phyloP scores from a whole-genome alignment of 371 early-diverging fungal species.

The Lichtheimia ramosa region DNA sequence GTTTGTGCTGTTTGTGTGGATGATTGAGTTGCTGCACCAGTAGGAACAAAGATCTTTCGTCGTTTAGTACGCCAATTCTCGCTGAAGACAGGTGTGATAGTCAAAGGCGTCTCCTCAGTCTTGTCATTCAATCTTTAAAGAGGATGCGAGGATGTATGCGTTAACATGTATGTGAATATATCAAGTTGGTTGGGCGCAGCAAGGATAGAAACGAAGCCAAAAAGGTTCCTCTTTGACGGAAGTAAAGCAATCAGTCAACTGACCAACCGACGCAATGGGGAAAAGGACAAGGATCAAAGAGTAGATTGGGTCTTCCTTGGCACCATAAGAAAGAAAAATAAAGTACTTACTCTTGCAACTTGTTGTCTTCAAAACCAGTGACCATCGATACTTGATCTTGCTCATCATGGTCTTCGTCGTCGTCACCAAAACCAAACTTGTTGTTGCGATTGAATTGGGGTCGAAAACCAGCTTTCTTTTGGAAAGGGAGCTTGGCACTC shows the following conservation, averaged over 20 bases:
- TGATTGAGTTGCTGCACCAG: conserved; percentile 16
- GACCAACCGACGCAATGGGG: background rate
- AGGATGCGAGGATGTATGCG: too few relatives aligned
- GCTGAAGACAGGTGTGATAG: conserved; percentile 51
- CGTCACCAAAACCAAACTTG: conserved; percentile 21
- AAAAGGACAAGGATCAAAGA: background rate
- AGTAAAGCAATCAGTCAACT: background rate
- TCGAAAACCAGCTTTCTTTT: conserved; percentile 12
- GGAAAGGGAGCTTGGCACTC: conserved; percentile 8
- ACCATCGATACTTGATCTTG: conserved; percentile 43
- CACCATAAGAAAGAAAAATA: background rate
- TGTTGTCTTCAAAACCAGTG: conserved; percentile 55
- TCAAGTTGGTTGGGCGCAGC: too few relatives aligned
- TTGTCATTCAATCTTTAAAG: conserved; percentile 39
- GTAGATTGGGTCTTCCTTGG: background rate
- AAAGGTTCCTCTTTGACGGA: background rate
- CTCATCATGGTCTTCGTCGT: conserved; percentile 46
- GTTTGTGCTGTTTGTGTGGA: conserved; percentile 13
- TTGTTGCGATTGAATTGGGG: conserved; percentile 2
- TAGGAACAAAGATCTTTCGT: conserved; percentile 47
- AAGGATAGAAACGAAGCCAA: background rate
- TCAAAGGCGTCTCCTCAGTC: conserved; percentile 35
- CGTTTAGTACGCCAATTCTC: conserved; percentile 50
- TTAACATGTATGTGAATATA: too few relatives aligned
- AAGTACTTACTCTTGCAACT: conserved; percentile 46